Percentiles rank a stretch among this genome's conserved stretches.
These are phyloP conservation scores for Hyaloscypha variabilis DNA, from an alignment of 495 filamentous ascomycete species.

Conservation along the genomic window DNA sequence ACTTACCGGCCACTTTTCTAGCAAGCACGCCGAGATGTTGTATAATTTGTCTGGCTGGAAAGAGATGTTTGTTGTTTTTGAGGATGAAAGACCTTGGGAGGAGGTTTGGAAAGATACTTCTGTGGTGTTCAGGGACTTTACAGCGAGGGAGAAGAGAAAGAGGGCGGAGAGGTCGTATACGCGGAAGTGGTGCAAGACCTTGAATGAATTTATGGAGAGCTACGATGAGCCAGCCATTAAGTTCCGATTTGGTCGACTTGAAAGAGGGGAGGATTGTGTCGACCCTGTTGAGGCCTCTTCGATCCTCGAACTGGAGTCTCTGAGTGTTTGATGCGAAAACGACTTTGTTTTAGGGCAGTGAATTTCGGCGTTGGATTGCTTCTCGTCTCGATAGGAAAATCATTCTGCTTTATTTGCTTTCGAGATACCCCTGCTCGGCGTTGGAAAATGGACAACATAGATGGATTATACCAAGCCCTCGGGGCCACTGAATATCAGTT, in stretches of 20 bases:
- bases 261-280: background rate
- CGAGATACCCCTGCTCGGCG: too few relatives aligned
- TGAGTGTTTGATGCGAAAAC: too few relatives aligned
- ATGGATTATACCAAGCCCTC: too few relatives aligned
- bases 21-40: background rate
- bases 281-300: background rate
- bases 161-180: background rate
- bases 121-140: background rate
- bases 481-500: too few relatives aligned
- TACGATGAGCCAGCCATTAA: background rate
- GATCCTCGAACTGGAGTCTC: too few relatives aligned
- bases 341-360: too few relatives aligned
- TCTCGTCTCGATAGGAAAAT: too few relatives aligned
- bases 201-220: background rate
- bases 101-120: slow-evolving; percentile 1
- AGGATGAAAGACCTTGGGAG: background rate
- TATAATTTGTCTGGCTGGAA: background rate
- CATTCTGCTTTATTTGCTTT: too few relatives aligned
- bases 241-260: background rate
- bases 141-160: background rate
- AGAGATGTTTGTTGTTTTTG: slow-evolving; percentile 4
- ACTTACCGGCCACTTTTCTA: background rate
- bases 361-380: too few relatives aligned
- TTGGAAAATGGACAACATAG: too few relatives aligned
- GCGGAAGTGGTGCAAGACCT: background rate